Percentiles rank a stretch among this genome's conserved stretches.
Evolutionary conservation across 176 grass and related monocot species (phyloP).

Genomic region (Poa annua): DNA sequence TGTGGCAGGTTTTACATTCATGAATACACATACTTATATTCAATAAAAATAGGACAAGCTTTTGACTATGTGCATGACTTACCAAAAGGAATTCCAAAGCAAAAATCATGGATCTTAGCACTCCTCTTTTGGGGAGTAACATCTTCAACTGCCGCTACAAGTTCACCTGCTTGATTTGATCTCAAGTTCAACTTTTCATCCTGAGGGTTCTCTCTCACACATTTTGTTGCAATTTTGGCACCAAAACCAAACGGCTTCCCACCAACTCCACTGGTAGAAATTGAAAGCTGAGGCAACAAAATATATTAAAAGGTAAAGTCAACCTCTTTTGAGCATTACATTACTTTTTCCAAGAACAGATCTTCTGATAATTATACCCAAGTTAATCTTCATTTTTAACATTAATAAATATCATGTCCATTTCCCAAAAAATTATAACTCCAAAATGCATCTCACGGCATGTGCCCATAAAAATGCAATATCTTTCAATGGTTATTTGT

Average conservation of each 20-base stretch:
- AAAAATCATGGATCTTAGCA: slow-evolving; percentile 83
- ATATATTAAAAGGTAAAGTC: slow-evolving; percentile 1
- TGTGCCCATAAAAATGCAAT: not conserved
- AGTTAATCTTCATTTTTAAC: not conserved
- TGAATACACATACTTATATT: not conserved
- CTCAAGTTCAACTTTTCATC: slow-evolving; percentile 35
- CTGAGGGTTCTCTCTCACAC: slow-evolving; percentile 38
- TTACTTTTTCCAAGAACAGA: not conserved
- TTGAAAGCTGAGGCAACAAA: slow-evolving; percentile 42
- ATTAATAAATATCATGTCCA: not conserved
- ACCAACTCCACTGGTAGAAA: slow-evolving; percentile 22
- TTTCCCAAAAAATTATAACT: not conserved
- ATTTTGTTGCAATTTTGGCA: slow-evolving; percentile 49
- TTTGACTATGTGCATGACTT: slow-evolving; percentile 31
- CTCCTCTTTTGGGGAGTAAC: slow-evolving; percentile 46
- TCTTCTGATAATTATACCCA: not conserved
- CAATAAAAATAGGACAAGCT: not conserved
- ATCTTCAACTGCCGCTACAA: slow-evolving; percentile 19
- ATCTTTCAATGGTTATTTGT: not conserved
- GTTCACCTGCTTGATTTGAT: slow-evolving; percentile 32
- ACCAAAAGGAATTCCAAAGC: slow-evolving; percentile 79
- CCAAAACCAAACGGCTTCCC: slow-evolving; percentile 35
- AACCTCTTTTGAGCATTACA: not conserved
- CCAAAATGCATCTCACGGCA: not conserved
- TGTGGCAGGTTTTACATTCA: not conserved